Evolutionary conservation across 2,329 filamentous ascomycete species (phyloP).

Genomic region (Periconia sp.): DNA sequence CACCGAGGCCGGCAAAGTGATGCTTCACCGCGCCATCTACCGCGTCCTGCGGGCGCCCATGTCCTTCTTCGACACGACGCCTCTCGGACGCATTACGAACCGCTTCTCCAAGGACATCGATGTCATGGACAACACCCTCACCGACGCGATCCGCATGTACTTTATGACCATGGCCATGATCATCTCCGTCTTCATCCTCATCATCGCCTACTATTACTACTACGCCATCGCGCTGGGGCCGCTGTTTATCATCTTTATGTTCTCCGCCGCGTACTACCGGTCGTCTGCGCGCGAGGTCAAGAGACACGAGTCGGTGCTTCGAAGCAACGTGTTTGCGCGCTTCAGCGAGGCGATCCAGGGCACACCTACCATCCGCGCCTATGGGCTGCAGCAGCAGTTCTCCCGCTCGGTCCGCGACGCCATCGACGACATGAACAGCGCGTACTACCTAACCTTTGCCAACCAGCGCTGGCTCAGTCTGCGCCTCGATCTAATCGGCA

Average conservation of each 20-base stretch:
- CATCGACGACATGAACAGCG: conserved; percentile 89
- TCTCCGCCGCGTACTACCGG: conserved; percentile 85
- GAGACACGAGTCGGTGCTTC: conserved; percentile 85
- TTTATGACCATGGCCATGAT: conserved; percentile 83
- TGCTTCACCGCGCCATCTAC: conserved; percentile 78
- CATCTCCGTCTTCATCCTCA: conserved; percentile 76
- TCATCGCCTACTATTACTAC: conserved; percentile 94
- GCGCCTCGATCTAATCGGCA: conserved; percentile 82
- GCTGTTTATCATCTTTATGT: conserved; percentile 74
- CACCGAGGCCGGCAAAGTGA: conserved; percentile 77
- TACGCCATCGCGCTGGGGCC: conserved; percentile 72
- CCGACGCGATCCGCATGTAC: conserved; percentile 91
- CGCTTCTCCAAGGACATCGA: conserved; percentile 95
- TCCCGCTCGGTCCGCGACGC: conserved; percentile 66
- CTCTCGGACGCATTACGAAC: conserved; percentile 91
- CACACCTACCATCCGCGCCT: conserved; percentile 83
- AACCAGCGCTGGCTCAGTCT: conserved; percentile 93
- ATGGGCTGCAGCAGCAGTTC: conserved; percentile 79
- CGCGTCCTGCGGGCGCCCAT: conserved; percentile 70
- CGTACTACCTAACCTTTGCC: conserved; percentile 92
- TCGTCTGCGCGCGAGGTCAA: conserved; percentile 92
- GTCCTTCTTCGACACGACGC: conserved; percentile 97
- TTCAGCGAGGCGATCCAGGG: conserved; percentile 88
- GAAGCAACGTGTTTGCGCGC: conserved; percentile 84
- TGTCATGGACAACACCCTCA: conserved; percentile 91